Percentiles rank a stretch among this genome's conserved stretches.
Conservation (phyloP, 164 flowering plant species). For the Magnolia sinica region DNA sequence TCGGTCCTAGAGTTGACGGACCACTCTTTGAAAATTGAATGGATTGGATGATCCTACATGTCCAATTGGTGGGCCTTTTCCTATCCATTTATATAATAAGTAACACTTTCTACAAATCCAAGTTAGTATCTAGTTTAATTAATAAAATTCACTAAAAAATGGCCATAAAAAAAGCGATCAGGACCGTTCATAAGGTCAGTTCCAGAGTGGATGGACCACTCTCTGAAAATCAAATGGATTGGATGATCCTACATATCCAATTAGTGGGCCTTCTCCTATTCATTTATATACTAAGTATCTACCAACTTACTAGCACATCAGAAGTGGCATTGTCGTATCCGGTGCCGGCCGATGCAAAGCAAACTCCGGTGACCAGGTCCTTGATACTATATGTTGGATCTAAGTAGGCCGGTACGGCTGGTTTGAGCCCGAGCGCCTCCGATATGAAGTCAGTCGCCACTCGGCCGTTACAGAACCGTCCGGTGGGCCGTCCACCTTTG, state of each 20-base stretch:
- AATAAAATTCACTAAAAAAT: too few relatives aligned
- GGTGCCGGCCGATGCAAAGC: constrained; percentile 75
- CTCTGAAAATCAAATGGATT: too few relatives aligned
- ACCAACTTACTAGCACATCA: constrained; percentile 44
- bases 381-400: constrained; percentile 45
- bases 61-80: constrained; percentile 48
- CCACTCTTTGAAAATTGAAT: too few relatives aligned
- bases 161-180: too few relatives aligned
- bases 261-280: constrained; percentile 56
- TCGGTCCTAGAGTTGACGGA: too few relatives aligned
- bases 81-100: constrained; percentile 60
- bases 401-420: constrained; percentile 56
- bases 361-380: constrained; percentile 61
- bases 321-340: constrained; percentile 70
- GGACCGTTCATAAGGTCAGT: too few relatives aligned
- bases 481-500: constrained; percentile 43
- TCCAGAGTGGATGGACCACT: too few relatives aligned
- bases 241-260: constrained; percentile 16
- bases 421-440: constrained; percentile 52
- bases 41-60: constrained; percentile 11
- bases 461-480: constrained; percentile 64
- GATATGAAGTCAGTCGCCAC: constrained; percentile 56
- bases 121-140: not conserved
- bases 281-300: constrained; percentile 39
- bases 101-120: constrained; percentile 49